Evolutionary conservation across 73 alveolate genomes (phyloP), one percentile per base, ranked within the genome.

Genomic region (Paramecium pentaurelia): DNA sequence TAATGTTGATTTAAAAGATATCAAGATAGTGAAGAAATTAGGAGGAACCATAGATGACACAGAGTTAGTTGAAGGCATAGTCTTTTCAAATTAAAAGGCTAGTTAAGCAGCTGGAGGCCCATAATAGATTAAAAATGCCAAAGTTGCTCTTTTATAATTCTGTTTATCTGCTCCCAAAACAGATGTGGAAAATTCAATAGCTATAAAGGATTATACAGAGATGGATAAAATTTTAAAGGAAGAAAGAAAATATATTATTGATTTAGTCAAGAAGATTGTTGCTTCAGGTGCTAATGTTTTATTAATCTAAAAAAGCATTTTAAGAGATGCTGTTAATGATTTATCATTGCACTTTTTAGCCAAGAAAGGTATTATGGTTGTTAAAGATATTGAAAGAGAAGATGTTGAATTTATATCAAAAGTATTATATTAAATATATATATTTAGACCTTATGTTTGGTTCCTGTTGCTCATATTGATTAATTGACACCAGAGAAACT

Each of bases 21-120:
- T 99, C 95, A 77, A 95, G 84, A 98, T 99, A 58, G 96, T 95
- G 58, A 99, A 99, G 96, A 98, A 97, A 93, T 92, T 97, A 54
- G 99, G 99, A 77, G 99, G 99, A 25, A 98, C 99, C 28, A 96
- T 98, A 12, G 99, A 98, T 92, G 99, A 99, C 92, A 95, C 99
- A 27, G 99, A 98, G 93, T 93, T 99, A 94, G 96, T 98, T 51
- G 99, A 99, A 58, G 99, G 99, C 51, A 95, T 98, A 58, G 98
- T 98, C 86, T 97, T 99, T 88, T 94, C 99, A 18, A 96, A 97
- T 95, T 96, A 97, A 93, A 97, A 96, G 88, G 96, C 97, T 18
- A 93, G 99, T 71, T 96, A 94, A 93, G 94, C 96, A 54, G 99
- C 99, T 20, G 99, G 99, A 71, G 99, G 99, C 49, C 99, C 99